Evolutionary conservation across 1,139 yeast species (phyloP), one percentile per base, ranked within the genome.

Genomic region (Pichia norvegensis): DNA sequence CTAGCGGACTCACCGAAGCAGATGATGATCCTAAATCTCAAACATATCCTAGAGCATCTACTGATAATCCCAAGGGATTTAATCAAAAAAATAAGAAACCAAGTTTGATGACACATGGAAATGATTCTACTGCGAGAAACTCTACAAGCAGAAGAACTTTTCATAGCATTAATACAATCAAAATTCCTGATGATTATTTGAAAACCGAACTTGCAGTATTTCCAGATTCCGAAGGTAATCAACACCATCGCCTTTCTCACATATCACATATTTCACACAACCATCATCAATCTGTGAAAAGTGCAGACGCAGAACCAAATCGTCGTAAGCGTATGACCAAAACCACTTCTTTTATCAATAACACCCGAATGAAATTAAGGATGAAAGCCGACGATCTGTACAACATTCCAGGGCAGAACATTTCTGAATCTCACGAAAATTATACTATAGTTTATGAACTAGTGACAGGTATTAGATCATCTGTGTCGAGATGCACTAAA

Each of bases 381-480:
- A 46, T 49, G 46, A 55, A 51, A 39, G 47, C 60, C 4, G 57
- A 56, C 44, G 61, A 57, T 33, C 45, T 55, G 40, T 57, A 59
- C 33, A 57, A 59, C 27, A 59, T 60, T 38, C 62, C 62, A 1
- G 63, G 61, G 2, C 59, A 58, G 46, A 46, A 52, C 4, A 54
- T 60, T 13, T 56, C 54, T 3, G 67, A 63, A 47, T 97, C 96
- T 40, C 97, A 92, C 60, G 88, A 80, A 45, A 92, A 90, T 64
- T 94, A 84, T 59, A 87, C 88, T 33, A 81, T 92, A 72, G 98
- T 97, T 1, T 94, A 92, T 64, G 88, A 92, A 64, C 92, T 94
- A 97, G 73, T 94, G 48, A 90, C 98, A 0, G 98, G 99, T 13
- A 92, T 94, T 43, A 73, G 98, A 49, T 95, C 90, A 2, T 94